phyloP scores from a whole-genome alignment of 2,329 filamentous ascomycete species.

The Seiridium unicorne region DNA sequence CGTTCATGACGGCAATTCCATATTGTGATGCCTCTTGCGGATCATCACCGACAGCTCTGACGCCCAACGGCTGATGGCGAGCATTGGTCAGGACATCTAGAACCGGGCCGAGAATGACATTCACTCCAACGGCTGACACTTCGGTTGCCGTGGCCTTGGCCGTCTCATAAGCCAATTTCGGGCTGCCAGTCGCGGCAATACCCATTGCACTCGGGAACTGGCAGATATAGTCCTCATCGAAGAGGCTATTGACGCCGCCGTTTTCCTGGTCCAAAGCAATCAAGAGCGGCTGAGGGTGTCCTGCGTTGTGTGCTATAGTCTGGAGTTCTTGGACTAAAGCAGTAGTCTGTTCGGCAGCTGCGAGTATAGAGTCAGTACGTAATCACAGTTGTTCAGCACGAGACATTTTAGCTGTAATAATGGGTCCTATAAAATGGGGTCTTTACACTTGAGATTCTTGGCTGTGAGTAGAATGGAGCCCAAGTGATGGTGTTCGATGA shows the following conservation, averaged over 20 bases:
- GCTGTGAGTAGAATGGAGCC: slow-evolving; percentile 83
- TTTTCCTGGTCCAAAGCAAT: slow-evolving; percentile 97
- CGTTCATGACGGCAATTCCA: slow-evolving; percentile 85
- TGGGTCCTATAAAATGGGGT: not conserved
- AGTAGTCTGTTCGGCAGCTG: slow-evolving; percentile 89
- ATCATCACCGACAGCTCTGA: slow-evolving; percentile 87
- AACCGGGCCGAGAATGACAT: slow-evolving; percentile 91
- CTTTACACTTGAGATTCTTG: slow-evolving; percentile 80
- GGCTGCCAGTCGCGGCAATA: slow-evolving; percentile 85
- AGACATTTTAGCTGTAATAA: not conserved
- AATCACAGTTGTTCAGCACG: too few relatives aligned
- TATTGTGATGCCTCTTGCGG: slow-evolving; percentile 94
- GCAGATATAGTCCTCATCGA: slow-evolving; percentile 91
- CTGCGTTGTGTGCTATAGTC: slow-evolving; percentile 84
- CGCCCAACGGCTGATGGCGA: slow-evolving; percentile 84
- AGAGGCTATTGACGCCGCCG: slow-evolving; percentile 94
- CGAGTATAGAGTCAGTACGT: slow-evolving; percentile 2
- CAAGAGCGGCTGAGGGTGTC: slow-evolving; percentile 82
- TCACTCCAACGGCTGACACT: slow-evolving; percentile 88
- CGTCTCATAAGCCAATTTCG: slow-evolving; percentile 82
- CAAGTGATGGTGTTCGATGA: slow-evolving; percentile 82
- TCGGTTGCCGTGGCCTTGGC: slow-evolving; percentile 93
- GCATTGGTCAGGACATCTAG: slow-evolving; percentile 93
- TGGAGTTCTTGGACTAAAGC: slow-evolving; percentile 87
- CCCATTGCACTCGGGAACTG: slow-evolving; percentile 98